Base-by-base conservation (phyloP, 2,329 filamentous ascomycete species). In the Chrysoporthe puriensis region DNA sequence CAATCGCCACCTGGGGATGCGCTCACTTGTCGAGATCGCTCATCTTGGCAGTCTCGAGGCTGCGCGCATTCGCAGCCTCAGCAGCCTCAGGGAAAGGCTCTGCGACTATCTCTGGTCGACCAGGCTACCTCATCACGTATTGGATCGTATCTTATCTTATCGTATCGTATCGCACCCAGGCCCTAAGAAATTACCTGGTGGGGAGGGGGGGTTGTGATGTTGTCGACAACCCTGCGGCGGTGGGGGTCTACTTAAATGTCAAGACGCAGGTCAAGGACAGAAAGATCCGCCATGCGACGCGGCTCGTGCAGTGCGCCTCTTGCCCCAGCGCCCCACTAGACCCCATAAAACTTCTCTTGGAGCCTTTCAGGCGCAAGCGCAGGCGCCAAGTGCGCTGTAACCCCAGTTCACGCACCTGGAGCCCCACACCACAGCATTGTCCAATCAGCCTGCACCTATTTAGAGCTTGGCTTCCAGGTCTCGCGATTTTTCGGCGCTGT, bases 21-120 rank as follows among this genome's bases (percentile, higher is more conserved):
- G 81, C 94, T 97, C 91, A 97, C 97, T 66, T 74, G 77, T 66
- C 70, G 68, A 69, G 59, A 9, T 61, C 59, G 43, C 59, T 61
- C 59, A 70, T 61, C 26, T 54, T 43, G 26, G 54, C 63, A 54
- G 66, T 60, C 57, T 60, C 57, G 44, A 43, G 32, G 26, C 62
- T 68, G 66, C 68, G 61, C 57, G 13, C 63, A 62, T 26, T 26
- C 26, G 26, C 26, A 26, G 26, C 26, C 26, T 26, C 26, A 62
- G 60, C 59, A 68, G 66, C 68, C 66, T 64, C 46, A 40, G 50
- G 54, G 36, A 62, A 62, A 50, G 54, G 68, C 62, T 54, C 40
- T 14, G 52, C 42, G 44, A 44, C 52, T 58, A 59, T 61, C 16
- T 40, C 64, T 34, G 36, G 42, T 59, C 65, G 63, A 64, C 21